Base-by-base conservation (phyloP, 306 rosid genomes). In the Erythrophleum fordii region DNA sequence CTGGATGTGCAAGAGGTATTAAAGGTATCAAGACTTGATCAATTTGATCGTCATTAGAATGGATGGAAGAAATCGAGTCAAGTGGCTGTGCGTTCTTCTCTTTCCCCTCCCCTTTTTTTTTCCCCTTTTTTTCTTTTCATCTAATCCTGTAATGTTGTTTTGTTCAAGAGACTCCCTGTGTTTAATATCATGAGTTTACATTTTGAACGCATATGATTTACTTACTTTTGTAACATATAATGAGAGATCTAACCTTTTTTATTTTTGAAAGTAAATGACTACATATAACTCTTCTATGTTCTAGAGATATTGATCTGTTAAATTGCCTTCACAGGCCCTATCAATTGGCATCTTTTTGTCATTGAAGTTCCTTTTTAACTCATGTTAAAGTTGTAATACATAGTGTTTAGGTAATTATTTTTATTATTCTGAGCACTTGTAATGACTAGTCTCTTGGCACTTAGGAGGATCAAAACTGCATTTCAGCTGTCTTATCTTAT, bases 1-100 rank as follows among this genome's bases (percentile, higher is more conserved):
- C 92, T 58, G 31, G 91, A 53, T 91, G 95, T 73, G 92, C 92
- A 22, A 89, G 95, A 87, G 91, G 86, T 80, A 81, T 52, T 85
- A 71, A 70, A 18, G 84, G 73, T 31, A 62, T 68, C 72, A 72
- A 83, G 22, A 49, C 45, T 74, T 86, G 87, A 85, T 12, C 77
- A 53, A 44, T 41, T 18, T 65, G 20, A 22, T 22, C 6, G 8
- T 67, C 31, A 2, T 11, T 55, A 20, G 2, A 53, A 53, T 53
- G 26, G 60, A 51, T 51, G 3, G 13, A 58, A 7, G 17, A 12
- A 45, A 45, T 11, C 16, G 39, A n/a, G 29, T 26, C 73, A 25
- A 42, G 35, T 71, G 7, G 58, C 22, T 37, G 28, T 66, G 5
- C 20, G 22, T 17, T 49, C 46, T 42, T 8, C 46, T 1, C 8